Base-by-base conservation (phyloP, 139 green algal species). In the Picochlorum sp. region DNA sequence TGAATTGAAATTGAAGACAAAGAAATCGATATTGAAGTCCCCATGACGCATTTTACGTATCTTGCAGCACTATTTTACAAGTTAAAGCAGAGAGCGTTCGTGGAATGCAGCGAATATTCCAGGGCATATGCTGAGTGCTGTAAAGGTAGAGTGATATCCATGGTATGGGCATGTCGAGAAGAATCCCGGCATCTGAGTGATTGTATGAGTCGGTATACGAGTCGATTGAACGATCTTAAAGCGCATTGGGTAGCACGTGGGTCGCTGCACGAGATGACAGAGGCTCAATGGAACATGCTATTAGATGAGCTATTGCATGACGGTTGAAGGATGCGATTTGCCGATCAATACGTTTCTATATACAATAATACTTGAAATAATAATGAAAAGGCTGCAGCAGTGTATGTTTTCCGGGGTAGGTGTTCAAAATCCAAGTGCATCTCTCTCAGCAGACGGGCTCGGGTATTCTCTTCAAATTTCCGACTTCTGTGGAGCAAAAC, bases 61-160 rank as follows among this genome's bases (percentile, higher is more conserved):
- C 34, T 13, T n/a, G 51, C 78, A 85, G 78, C 68, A 1, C 54
- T 85, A 14, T 70, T 81, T 28, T 80, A 72, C 57, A 52, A 52
- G 5, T 49, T 85, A 31, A 81, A 78, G 58, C 38, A 70, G 21
- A 50, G 63, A 18, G 73, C 34, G 1, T 74, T 68, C 28, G 23
- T 47, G 13, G 59, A 71, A 55, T 80, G 73, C 58, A 21, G 28
- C 8, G 11, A 37, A 5, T 47, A 54, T 8, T 28, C 57, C 16
- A 63, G 52, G 18, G 65, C 65, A 3, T 85, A 81, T 45, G 76
- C 76, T 9, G 67, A 77, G 10, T 85, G 78, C 52, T 78, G 72
- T 55, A 44, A 45, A 4, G 66, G 60, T 3, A 62, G 72, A 8
- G 51, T 68, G 4, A 44, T 85, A n/a, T 83, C 75, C 4, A 55